Evolutionary conservation across 345 rosid species (phyloP), one percentile per base, ranked within the genome.

Genomic region (Pistacia atlantica): DNA sequence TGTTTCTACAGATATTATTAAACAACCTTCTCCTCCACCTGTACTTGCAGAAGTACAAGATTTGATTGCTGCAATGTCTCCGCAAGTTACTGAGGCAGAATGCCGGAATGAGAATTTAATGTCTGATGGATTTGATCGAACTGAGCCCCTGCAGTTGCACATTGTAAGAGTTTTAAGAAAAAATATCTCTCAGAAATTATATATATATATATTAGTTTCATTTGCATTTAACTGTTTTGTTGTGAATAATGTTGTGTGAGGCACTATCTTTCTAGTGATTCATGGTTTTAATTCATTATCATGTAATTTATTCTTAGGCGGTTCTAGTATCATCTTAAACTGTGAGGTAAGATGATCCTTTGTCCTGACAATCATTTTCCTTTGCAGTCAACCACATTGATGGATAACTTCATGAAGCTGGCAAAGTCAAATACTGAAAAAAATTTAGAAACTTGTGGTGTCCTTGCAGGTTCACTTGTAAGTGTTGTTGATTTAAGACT

Each of bases 11-110:
- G 84, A 77, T 62, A 61, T 93, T 46, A 81, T 87, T 80, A 88
- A 97, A 83, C 98, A 96, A 55, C 99, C 98, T 75, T 92, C 97
- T 82, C 97, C 99, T 82, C 97, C 98, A 62, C 90, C 98, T 48
- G 91, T 93, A 62, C 97, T 96, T 80, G 93, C 97, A 35, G 97
- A 92, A 89, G 97, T 96, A 72, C 97, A 90, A 75, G 97, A 93
- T 83, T 80, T 96, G 87, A 79, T 85, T 67, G 83, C 89, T 42
- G 82, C 89, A 20, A 66, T 80, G 66, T 80, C 89, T 70, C 86
- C 89, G 4, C 89, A 89, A 80, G 83, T 77, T 77, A 64, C 79
- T 18, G 93, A 85, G 79, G 65, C 80, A 20, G 89, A 85, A 65
- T 79, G 80, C 80, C 83, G 67, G 62, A 67, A 90, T 75, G 93